These are phyloP conservation scores for Eimeria zaria DNA, from an alignment of 169 alveolate species.

Conservation along the genomic window DNA sequence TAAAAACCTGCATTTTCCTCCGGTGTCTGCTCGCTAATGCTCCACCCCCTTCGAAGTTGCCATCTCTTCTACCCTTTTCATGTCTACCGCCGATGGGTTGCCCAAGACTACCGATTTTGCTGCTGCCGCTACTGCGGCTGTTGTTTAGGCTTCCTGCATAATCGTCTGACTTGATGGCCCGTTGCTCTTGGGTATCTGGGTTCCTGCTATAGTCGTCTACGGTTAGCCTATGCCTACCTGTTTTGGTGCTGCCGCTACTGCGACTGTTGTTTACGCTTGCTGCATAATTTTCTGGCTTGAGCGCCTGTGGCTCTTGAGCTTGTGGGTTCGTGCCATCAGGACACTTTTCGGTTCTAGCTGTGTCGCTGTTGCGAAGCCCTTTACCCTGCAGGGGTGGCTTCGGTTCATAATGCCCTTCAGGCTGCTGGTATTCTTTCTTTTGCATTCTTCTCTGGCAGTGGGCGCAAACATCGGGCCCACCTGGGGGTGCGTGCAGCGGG, in stretches of 20 bases:
- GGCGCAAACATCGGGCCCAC: neutral
- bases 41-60: neutral
- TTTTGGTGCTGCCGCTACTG: neutral
- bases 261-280: neutral
- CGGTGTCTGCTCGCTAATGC: neutral
- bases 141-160: neutral
- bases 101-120: neutral
- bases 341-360: neutral
- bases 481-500: conserved; percentile 10
- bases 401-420: neutral
- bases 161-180: neutral
- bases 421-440: neutral
- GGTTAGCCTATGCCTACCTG: neutral
- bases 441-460: neutral
- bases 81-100: neutral
- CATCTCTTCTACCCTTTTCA: neutral
- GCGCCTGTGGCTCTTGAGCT: neutral
- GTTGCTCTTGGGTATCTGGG: neutral
- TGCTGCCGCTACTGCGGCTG: conserved; percentile 14
- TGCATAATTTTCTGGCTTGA: neutral
- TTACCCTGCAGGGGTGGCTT: neutral
- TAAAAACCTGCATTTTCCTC: neutral
- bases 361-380: neutral
- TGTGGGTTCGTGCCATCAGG: neutral
- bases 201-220: neutral